Evolutionary conservation across 495 filamentous ascomycete species (phyloP).

Genomic region (Xylaria intraflava): DNA sequence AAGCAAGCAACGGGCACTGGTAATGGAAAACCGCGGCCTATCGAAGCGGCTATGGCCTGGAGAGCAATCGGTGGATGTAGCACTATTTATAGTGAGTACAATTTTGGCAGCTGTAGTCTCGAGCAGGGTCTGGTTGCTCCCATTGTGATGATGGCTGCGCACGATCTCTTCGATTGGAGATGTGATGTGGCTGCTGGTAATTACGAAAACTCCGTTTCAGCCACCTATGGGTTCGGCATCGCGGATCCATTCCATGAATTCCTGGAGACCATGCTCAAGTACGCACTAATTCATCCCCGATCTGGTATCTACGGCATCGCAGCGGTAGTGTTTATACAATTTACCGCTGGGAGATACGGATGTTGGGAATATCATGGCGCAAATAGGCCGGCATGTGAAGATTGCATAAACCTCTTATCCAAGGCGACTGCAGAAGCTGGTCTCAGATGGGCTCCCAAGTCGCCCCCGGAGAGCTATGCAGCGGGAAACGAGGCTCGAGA

Average conservation of each 20-base stretch:
- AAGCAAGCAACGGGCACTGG: constrained; percentile 5
- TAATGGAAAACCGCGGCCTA: background rate
- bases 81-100: constrained; percentile 10
- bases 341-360: background rate
- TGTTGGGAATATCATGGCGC: constrained; percentile 4
- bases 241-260: constrained; percentile 2
- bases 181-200: constrained; percentile 4
- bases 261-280: constrained; percentile 1
- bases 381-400: background rate
- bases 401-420: background rate
- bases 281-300: background rate
- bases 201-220: constrained; percentile 5
- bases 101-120: background rate
- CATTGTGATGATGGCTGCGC: constrained; percentile 1
- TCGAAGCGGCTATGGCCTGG: constrained; percentile 6
- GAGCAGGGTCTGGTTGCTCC: constrained; percentile 3
- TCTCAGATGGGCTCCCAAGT: constrained; percentile 6
- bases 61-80: background rate
- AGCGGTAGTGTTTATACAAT: background rate
- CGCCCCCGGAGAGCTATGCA: background rate
- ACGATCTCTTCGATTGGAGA: constrained; percentile 5
- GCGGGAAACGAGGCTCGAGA: constrained; percentile 5
- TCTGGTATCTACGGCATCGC: constrained; percentile 4
- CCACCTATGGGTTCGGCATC: constrained; percentile 1
- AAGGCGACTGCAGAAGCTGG: constrained; percentile 18